A percentile compares a stretch with the other conserved stretches of the same genome.
These are phyloP conservation scores for Tephrocybe rancida DNA, from an alignment of 768 basidiomycete genomes.

Conservation along the genomic window DNA sequence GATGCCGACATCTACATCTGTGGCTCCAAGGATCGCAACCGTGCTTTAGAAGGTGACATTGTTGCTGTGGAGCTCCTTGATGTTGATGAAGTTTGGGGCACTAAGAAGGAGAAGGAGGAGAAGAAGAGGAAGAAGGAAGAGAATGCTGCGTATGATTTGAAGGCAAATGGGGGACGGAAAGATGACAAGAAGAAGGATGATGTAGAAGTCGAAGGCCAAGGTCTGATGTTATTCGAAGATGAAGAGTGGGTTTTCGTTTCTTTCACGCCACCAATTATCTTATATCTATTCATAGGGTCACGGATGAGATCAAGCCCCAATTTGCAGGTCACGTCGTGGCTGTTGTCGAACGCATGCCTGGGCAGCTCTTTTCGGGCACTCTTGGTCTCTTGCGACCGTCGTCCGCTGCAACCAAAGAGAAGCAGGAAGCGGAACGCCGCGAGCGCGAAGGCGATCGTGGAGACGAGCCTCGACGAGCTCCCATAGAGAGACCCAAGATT, in stretches of 20 bases:
- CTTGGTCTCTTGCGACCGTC: constrained; percentile 94
- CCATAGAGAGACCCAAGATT: constrained; percentile 94
- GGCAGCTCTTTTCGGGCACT: constrained; percentile 97
- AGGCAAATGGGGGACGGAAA: constrained; percentile 73
- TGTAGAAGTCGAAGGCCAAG: constrained; percentile 99
- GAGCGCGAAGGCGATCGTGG: constrained; percentile 95
- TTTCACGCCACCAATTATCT: constrained; percentile 3
- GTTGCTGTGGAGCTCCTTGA: constrained; percentile 97
- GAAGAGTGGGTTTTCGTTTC: constrained; percentile 68
- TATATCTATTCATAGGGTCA: constrained; percentile 59
- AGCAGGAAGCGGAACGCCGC: constrained; percentile 96
- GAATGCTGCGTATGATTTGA: constrained; percentile 91
- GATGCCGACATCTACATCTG: constrained; percentile 99
- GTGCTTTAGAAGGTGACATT: constrained; percentile 97
- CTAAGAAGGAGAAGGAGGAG: constrained; percentile 99
- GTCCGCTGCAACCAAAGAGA: constrained; percentile 97
- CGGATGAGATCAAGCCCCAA: constrained; percentile 96
- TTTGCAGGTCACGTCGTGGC: constrained; percentile 99
- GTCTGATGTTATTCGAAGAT: constrained; percentile 94
- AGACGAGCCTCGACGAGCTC: constrained; percentile 76
- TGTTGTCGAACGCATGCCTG: constrained; percentile 99
- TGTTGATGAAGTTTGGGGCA: constrained; percentile 97
- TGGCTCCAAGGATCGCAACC: constrained; percentile 97
- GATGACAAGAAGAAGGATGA: constrained; percentile 99
- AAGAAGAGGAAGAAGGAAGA: constrained; percentile 99